A percentile compares a stretch with the other conserved stretches of the same genome.
phyloP scores from a whole-genome alignment of 2,329 filamentous ascomycete species.

The Cyphellophora attinorum region DNA sequence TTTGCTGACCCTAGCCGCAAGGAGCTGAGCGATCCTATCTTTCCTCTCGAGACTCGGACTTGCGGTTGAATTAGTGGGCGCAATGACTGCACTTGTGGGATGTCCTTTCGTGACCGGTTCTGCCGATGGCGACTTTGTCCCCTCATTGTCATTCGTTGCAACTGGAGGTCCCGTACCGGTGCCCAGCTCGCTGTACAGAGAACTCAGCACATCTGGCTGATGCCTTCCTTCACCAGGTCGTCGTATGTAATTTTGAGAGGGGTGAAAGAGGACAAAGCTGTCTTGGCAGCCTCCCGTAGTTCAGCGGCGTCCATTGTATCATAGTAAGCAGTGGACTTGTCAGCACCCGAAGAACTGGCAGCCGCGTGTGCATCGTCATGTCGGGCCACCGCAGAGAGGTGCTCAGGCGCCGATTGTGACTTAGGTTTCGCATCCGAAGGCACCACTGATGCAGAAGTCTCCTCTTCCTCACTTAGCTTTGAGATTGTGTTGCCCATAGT shows the following conservation, averaged over 20 bases:
- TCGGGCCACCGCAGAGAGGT: too few relatives aligned
- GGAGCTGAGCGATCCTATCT: constrained; percentile 64
- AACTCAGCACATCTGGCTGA: constrained; percentile 55
- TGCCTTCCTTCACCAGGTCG: constrained; percentile 63
- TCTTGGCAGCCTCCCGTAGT: constrained; percentile 45
- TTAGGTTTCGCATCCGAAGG: too few relatives aligned
- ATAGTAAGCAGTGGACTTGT: constrained; percentile 9
- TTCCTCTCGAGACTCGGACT: constrained; percentile 55
- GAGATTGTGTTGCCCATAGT: too few relatives aligned
- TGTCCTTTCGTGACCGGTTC: background rate
- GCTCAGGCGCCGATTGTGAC: too few relatives aligned
- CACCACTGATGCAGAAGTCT: too few relatives aligned
- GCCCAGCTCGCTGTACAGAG: constrained; percentile 60
- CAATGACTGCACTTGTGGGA: background rate
- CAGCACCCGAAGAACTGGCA: background rate
- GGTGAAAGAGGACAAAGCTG: constrained; percentile 54
- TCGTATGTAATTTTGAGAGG: constrained; percentile 62
- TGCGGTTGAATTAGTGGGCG: constrained; percentile 3
- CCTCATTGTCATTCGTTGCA: constrained; percentile 2
- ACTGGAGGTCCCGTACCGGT: constrained; percentile 30
- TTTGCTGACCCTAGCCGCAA: constrained; percentile 65
- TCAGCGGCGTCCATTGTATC: constrained; percentile 25
- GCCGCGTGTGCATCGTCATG: too few relatives aligned
- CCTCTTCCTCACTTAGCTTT: too few relatives aligned
- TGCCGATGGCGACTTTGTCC: background rate